Evolutionary conservation across 2,329 filamentous ascomycete species (phyloP).

Genomic region (Pseudogymnoascus sp.): DNA sequence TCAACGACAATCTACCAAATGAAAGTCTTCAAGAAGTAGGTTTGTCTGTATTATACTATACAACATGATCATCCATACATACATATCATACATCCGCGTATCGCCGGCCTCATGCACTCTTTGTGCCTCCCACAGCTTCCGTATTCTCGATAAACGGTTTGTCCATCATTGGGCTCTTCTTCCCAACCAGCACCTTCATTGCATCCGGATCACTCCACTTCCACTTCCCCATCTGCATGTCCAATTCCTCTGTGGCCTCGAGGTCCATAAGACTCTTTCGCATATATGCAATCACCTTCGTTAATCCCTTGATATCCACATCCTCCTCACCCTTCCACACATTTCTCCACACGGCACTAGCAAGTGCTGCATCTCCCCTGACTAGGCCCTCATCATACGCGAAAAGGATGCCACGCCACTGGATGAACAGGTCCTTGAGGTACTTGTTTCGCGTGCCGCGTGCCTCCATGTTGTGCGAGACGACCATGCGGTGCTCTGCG

Average conservation of each 20-base stretch:
- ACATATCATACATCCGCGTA: conserved; percentile 5
- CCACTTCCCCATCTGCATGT: conserved; percentile 40
- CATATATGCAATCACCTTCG: conserved; percentile 56
- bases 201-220: conserved; percentile 41
- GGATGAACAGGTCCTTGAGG: conserved; percentile 82
- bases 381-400: conserved; percentile 78
- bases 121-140: background rate
- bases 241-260: conserved; percentile 44
- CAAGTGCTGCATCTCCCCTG: conserved; percentile 69
- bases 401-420: conserved; percentile 81
- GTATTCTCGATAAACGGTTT: conserved; percentile 24
- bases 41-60: conserved; percentile 8
- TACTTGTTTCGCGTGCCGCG: conserved; percentile 54
- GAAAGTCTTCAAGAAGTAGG: background rate
- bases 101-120: background rate
- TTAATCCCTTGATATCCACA: conserved; percentile 53
- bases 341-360: conserved; percentile 86
- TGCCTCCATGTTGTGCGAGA: conserved; percentile 63
- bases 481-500: conserved; percentile 75
- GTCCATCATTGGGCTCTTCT: conserved; percentile 35
- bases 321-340: conserved; percentile 68
- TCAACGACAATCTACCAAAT: background rate
- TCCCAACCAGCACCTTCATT: conserved; percentile 31
- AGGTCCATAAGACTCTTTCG: conserved; percentile 48
- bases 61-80: conserved; percentile 7